Base-by-base conservation (phyloP, 306 rosid genomes). In the Cucurbita pepo region DNA sequence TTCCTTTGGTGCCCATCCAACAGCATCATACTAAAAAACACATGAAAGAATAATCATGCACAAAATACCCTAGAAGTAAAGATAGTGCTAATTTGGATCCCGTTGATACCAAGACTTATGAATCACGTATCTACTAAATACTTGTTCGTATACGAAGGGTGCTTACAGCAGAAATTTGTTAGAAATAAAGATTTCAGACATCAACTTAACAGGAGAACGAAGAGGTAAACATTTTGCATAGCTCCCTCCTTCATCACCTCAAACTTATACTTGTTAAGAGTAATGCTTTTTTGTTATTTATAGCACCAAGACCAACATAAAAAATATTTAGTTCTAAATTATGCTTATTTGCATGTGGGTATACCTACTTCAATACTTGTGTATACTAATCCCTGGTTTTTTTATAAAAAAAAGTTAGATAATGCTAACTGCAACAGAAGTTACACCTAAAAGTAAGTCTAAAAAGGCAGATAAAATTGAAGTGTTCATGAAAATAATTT, bases 1-100 rank as follows among this genome's bases (percentile, higher is more conserved):
- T 79, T 94, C 98, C 79, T 91, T 94, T 76, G 98, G 98, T 65
- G 97, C 92, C 98, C 98, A 94, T 81, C 98, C 98, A 64, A 84
- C 89, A 73, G 97, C 85, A 79, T 94, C 98, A 80, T 94, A 94
- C 98, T 94, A 82, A 66, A 62, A 77, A 66, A 21, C 76, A 73
- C 55, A 19, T 25, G 38, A 62, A 55, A 70, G 74, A 4, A 3
- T 19, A 55, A 8, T 64, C 71, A 72, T 19, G 71, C 36, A 75
- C 56, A 62, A 52, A 14, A 64, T 5, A 50, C 10, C 34, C 76
- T 43, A 67, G 43, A 15, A 43, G 2, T 10, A 62, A 2, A 38
- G 6, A 63, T 18, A 16, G 41, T 9, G 19, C 11, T n/a, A 18
- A 7, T 54, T 18, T 18, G 30, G 30, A 54, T 54, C 25, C 25